Evolutionary conservation across 192 early-diverging fungal species (phyloP).

Genomic region (Pilobolus umbonatus): DNA sequence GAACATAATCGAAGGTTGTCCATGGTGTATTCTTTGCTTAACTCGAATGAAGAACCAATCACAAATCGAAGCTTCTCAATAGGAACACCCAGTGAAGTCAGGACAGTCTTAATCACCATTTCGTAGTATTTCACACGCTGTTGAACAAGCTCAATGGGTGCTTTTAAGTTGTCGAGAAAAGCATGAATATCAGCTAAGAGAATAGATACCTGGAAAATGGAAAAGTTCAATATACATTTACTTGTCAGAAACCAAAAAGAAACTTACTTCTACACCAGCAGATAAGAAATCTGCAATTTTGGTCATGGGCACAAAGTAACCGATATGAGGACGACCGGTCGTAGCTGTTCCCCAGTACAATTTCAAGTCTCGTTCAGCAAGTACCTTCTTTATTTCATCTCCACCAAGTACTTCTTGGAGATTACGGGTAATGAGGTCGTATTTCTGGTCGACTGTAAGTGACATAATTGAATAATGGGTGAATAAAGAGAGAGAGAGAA

Average conservation of each 20-base stretch:
- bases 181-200: conserved; percentile 96
- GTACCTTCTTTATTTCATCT: conserved; percentile 79
- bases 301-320: conserved; percentile 96
- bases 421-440: conserved; percentile 84
- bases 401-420: conserved; percentile 91
- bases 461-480: too few relatives aligned
- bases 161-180: conserved; percentile 98
- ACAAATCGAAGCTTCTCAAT: conserved; percentile 92
- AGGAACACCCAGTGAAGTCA: conserved; percentile 91
- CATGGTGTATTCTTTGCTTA: conserved; percentile 84
- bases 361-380: conserved; percentile 84
- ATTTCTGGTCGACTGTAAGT: conserved; percentile 61
- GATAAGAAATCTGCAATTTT: conserved; percentile 96
- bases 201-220: conserved; percentile 67
- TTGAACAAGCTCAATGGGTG: conserved; percentile 86
- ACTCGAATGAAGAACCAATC: conserved; percentile 82
- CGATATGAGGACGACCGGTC: conserved; percentile 94
- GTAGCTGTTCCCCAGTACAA: conserved; percentile 98
- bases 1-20: conserved; percentile 88
- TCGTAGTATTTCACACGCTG: conserved; percentile 93
- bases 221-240: conserved; percentile 1
- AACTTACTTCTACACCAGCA: conserved; percentile 78
- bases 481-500: background rate
- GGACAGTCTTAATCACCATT: conserved; percentile 80
- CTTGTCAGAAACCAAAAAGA: background rate